A percentile compares a stretch with the other conserved stretches of the same genome.
phyloP scores from a whole-genome alignment of 2,329 filamentous ascomycete species.

The Aspergillus caelatus region DNA sequence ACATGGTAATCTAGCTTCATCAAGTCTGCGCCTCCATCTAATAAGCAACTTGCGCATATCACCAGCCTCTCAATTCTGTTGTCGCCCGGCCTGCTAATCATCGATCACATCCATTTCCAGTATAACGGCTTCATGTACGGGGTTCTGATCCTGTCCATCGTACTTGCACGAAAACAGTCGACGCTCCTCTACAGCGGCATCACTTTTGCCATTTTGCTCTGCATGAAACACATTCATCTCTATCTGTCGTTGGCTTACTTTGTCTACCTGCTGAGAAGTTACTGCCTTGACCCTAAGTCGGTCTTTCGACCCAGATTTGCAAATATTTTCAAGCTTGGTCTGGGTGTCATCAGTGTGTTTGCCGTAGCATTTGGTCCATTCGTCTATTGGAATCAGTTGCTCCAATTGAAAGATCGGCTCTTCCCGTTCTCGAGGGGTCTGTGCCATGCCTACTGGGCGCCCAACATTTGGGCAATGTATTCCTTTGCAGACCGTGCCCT shows the following conservation, averaged over 20 bases:
- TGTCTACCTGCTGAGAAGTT: conserved; percentile 83
- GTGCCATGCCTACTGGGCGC: conserved; percentile 98
- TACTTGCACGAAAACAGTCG: conserved; percentile 74
- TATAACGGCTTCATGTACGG: conserved; percentile 98
- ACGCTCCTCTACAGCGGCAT: conserved; percentile 78
- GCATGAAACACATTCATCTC: conserved; percentile 97
- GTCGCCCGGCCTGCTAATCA: conserved; percentile 91
- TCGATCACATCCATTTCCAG: conserved; percentile 98
- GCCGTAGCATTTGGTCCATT: conserved; percentile 89
- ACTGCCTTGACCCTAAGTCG: conserved; percentile 79
- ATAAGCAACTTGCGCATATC: conserved; percentile 79
- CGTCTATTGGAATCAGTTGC: conserved; percentile 75
- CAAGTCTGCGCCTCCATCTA: conserved; percentile 65
- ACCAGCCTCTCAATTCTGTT: conserved; percentile 86
- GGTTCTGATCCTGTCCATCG: conserved; percentile 81
- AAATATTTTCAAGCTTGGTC: conserved; percentile 82
- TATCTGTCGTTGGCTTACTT: conserved; percentile 97
- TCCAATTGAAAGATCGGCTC: conserved; percentile 78
- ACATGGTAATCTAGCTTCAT: conserved; percentile 63
- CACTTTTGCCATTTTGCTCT: conserved; percentile 81
- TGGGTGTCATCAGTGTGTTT: conserved; percentile 71
- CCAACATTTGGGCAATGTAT: conserved; percentile 96
- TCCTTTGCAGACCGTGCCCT: conserved; percentile 84
- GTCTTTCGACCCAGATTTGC: conserved; percentile 74
- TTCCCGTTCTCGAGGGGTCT: conserved; percentile 94